phyloP scores from a whole-genome alignment of 768 basidiomycete species.

The Tulasnella sp. region DNA sequence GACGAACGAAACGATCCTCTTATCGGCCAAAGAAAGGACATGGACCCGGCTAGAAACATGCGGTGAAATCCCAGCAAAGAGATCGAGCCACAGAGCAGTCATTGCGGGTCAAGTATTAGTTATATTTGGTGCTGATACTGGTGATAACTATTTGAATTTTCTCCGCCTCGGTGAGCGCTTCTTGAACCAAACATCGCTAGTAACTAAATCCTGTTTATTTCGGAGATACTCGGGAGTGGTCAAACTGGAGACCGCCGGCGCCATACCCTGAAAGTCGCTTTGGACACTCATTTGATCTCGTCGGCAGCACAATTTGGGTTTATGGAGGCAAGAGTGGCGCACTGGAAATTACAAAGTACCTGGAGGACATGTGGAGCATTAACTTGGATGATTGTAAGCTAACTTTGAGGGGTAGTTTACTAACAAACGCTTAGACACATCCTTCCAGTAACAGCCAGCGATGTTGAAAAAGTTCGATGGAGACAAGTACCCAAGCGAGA shows the following conservation, averaged over 20 bases:
- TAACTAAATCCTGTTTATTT: neutral
- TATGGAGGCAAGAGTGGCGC: neutral
- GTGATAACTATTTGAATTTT: neutral
- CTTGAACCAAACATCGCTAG: neutral
- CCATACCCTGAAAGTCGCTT: neutral
- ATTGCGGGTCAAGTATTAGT: neutral
- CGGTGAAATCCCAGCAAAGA: neutral
- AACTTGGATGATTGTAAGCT: neutral
- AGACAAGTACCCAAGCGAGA: neutral
- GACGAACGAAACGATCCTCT: neutral
- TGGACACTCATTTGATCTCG: neutral
- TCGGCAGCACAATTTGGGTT: neutral
- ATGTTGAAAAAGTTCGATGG: neutral
- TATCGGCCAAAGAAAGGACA: neutral
- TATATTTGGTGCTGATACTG: neutral
- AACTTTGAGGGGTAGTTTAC: neutral
- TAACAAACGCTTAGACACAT: too few relatives aligned
- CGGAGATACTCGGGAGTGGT: neutral
- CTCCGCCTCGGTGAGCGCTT: neutral
- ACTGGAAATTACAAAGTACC: too few relatives aligned
- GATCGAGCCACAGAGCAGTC: neutral
- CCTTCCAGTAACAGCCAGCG: too few relatives aligned
- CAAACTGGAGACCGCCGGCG: neutral
- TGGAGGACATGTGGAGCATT: neutral
- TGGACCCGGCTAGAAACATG: neutral